Base-by-base conservation (phyloP, 352 stramenopile genomes). In the Globisporangium okanoganense region DNA sequence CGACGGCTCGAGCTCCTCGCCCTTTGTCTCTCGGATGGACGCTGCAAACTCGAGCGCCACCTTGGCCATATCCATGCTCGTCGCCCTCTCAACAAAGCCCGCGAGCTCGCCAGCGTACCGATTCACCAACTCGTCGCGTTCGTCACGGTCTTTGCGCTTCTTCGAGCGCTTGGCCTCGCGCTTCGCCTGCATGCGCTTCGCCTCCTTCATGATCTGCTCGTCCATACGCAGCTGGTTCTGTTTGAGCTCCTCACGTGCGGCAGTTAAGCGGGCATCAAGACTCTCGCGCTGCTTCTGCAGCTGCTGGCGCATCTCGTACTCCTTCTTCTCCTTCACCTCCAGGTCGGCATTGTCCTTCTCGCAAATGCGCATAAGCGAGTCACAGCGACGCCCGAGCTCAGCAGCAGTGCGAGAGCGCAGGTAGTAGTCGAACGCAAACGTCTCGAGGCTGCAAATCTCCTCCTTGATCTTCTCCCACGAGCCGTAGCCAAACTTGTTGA, bases 391-490 rank as follows among this genome's bases (percentile, higher is more conserved):
- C 31, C 98, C 94, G 38, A 99, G 97, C 68, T 99, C 97, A 6
- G 85, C 84, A 1, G 94, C 88, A 14, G 90, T 98, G 44, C 97
- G 85, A 12, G 92, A 98, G 40, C 98, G 98, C 71, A 99, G 97
- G 71, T 98, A 99, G 83, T 98, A 99, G 65, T 99, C 96, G 51
- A 99, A 99, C 16, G 96, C 84, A 67, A 99, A 99, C 73, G 86
- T 79, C 52, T 93, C 82, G 36, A 92, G 74, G 22, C 82, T 80
- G 55, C 87, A 88, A 31, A 99, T 98, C 73, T 99, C 95, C 47
- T 97, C 87, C 56, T 98, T 97, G 69, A 99, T 99, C 48, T 93
- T 86, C 66, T 99, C 96, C 79, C 96, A 98, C 25, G 92, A 90
- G 38, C 97, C 97, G 65, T 99, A 99, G 3, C 97, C 97, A 71